Evolutionary conservation across 78 protist species (phyloP), one percentile per base, ranked within the genome.

Genomic region (Dictyostelium capitatum): DNA sequence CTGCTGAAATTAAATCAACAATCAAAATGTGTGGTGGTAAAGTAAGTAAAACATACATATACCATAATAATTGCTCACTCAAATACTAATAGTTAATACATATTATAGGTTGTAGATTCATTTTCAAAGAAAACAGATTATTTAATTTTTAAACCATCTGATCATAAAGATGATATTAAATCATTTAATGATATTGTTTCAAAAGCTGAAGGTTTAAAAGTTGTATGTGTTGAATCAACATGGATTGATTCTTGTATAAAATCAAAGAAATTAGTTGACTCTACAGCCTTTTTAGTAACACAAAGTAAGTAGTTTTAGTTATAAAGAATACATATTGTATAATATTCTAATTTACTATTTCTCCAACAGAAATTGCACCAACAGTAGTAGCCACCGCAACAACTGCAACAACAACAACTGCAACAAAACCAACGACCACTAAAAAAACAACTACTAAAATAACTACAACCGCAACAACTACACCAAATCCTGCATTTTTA

Each of bases 111-210:
- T 9, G 32, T 19, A 14, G 69, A 48, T 19, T 6, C 50, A 17
- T 14, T 78, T 15, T 54, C 83, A 54, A 78, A 78, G 50, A 53
- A 84, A 64, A 48, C 78, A 15, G 69, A 84, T 6, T 84, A 56
- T 59, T 30, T 84, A 9, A 48, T 84, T 14, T 6, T 84, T 1
- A 48, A n/a, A 59, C 56, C 91, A 70, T 28, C 15, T 28, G 91
- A 84, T 74, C n/a, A 41, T 9, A 73, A 84, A 47, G 32, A 62
- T 48, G 92, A 74, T 77, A 9, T 25, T 4, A 70, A 14, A 28
- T 53, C 30, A 19, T 87, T 87, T 48, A 87, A 87, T 65, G 57
- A 43, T n/a, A 20, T 47, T 25, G 47, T 87, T 47, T 6, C 59
- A 15, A 47, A 43, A n/a, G 83, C 83, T 10, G 83, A 59, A 47